Conservation (phyloP, 2,329 filamentous ascomycete species). For the Hymenoscyphus scutula region DNA sequence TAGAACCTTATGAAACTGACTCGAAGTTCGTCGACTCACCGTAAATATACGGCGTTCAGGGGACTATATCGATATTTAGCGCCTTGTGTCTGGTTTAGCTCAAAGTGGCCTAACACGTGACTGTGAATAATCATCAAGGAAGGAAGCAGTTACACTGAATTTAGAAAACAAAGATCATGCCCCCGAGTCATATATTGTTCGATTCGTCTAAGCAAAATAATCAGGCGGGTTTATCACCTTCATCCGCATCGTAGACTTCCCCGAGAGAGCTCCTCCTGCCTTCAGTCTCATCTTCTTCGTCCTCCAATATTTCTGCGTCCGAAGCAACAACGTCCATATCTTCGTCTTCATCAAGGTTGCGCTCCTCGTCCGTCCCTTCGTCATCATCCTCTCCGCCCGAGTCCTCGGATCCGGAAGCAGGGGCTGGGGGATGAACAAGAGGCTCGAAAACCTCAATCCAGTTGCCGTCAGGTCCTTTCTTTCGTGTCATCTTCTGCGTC, state of each 20-base stretch:
- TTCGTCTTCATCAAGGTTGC: conserved; percentile 5
- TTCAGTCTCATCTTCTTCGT: not conserved
- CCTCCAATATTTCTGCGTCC: not conserved
- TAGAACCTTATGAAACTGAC: no score
- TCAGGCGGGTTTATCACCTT: not conserved
- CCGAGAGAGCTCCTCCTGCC: not conserved
- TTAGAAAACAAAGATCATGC: not conserved
- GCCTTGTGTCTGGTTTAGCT: no score
- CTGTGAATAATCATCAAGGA: not conserved
- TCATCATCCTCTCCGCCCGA: not conserved
- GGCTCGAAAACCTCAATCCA: not conserved
- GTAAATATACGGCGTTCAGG: no score
- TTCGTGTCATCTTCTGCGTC: not conserved
- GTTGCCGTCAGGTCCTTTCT: not conserved
- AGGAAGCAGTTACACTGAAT: not conserved
- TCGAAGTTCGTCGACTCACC: no score
- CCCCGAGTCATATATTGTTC: not conserved
- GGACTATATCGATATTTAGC: no score
- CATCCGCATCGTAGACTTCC: not conserved
- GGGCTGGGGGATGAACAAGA: not conserved
- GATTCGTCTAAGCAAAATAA: not conserved
- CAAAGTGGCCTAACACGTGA: no score
- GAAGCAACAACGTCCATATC: not conserved
- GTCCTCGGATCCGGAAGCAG: not conserved
- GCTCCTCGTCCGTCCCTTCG: not conserved